Conservation (phyloP, 2,329 filamentous ascomycete species). For the Podosphaera xanthii region DNA sequence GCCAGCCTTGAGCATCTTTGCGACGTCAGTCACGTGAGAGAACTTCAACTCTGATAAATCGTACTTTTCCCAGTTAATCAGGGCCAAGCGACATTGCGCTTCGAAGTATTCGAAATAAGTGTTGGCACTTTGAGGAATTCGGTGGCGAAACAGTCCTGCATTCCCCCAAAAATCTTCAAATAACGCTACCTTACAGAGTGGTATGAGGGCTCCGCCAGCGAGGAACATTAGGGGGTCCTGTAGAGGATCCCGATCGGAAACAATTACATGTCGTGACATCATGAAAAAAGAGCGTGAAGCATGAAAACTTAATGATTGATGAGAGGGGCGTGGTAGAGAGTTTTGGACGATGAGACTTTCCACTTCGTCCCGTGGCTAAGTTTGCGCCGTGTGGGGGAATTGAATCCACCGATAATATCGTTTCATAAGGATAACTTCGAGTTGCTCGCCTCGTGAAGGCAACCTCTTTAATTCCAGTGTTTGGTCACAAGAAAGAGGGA, state of each 20-base stretch:
- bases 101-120: conserved; percentile 3
- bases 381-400: not conserved
- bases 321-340: not conserved
- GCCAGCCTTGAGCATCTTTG: conserved; percentile 1
- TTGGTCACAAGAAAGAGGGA: not conserved
- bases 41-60: conserved; percentile 2
- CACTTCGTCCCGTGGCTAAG: conserved; percentile 1
- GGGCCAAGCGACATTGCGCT: not conserved
- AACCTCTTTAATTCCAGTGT: not conserved
- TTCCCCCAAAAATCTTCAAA: conserved; percentile 2
- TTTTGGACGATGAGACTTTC: not conserved
- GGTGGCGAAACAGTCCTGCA: conserved; percentile 1
- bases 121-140: not conserved
- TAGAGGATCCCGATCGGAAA: conserved; percentile 3
- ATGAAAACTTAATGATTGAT: not conserved
- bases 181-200: conserved; percentile 2
- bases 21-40: conserved; percentile 2
- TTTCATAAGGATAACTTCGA: not conserved
- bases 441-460: not conserved
- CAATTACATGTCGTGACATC: conserved; percentile 2
- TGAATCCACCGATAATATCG: not conserved
- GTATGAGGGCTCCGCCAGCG: conserved; percentile 2
- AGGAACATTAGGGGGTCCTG: conserved; percentile 3
- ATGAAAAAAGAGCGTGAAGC: not conserved
- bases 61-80: conserved; percentile 3